Conservation (phyloP, 176 grass and related monocot species). For the Rhynchospora breviuscula region DNA sequence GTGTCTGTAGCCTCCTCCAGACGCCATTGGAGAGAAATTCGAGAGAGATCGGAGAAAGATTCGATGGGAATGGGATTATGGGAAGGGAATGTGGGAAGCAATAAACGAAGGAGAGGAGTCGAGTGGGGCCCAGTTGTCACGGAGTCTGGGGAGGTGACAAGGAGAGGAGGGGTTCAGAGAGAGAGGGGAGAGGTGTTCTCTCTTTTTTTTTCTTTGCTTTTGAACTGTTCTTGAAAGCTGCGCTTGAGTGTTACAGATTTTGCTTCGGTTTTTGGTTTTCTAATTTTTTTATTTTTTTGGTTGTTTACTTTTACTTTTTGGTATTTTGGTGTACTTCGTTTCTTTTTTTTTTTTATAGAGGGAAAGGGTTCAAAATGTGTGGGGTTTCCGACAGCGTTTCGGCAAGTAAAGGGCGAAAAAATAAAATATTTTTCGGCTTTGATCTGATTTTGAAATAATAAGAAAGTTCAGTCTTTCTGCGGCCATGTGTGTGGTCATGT, state of each 20-base stretch:
- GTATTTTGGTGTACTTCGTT: neutral
- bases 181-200: neutral
- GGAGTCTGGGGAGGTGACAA: neutral
- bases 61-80: neutral
- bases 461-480: neutral
- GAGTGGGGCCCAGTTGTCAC: conserved; percentile 15
- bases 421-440: neutral
- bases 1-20: conserved; percentile 48
- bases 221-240: conserved; percentile 31
- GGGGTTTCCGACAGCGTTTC: neutral
- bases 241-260: neutral
- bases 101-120: neutral
- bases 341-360: neutral
- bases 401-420: neutral
- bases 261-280: conserved; percentile 7
- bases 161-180: neutral
- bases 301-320: conserved; percentile 11
- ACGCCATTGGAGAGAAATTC: conserved; percentile 35
- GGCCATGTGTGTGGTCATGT: too few species aligned
- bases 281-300: neutral
- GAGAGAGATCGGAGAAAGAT: conserved; percentile 10
- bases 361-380: conserved; percentile 13
- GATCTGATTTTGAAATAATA: neutral
- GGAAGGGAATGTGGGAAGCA: conserved; percentile 13
- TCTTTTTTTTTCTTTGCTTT: conserved; percentile 15